phyloP scores from a whole-genome alignment of 2,329 filamentous ascomycete genomes.

The Exophiala sp. region DNA sequence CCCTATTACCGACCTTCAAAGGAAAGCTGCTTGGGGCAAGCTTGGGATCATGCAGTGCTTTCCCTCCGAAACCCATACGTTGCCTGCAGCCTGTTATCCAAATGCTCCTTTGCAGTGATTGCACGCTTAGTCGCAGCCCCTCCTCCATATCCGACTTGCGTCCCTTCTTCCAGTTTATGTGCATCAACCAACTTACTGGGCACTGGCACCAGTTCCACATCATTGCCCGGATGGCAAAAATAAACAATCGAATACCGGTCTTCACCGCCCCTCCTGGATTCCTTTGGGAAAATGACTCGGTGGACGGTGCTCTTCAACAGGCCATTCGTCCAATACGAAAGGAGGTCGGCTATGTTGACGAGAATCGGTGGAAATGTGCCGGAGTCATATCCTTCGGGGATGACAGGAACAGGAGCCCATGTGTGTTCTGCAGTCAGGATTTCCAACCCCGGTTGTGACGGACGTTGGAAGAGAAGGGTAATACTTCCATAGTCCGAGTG shows the following conservation, averaged over 20 bases:
- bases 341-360: slow-evolving; percentile 64
- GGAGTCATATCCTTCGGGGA: slow-evolving; percentile 48
- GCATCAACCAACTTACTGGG: slow-evolving; percentile 47
- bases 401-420: slow-evolving; percentile 64
- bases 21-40: background rate
- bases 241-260: slow-evolving; percentile 56
- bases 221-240: slow-evolving; percentile 58
- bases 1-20: no score
- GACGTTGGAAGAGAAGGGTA: slow-evolving; percentile 74
- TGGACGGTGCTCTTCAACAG: slow-evolving; percentile 83
- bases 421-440: slow-evolving; percentile 57
- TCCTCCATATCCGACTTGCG: slow-evolving; percentile 39
- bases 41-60: background rate
- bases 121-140: slow-evolving; percentile 36
- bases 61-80: slow-evolving; percentile 48
- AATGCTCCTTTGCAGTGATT: slow-evolving; percentile 55
- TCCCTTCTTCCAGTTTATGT: slow-evolving; percentile 31
- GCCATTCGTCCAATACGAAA: slow-evolving; percentile 86
- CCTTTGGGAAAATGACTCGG: slow-evolving; percentile 66
- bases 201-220: slow-evolving; percentile 49
- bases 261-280: slow-evolving; percentile 36
- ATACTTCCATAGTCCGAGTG: slow-evolving; percentile 44
- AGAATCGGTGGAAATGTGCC: slow-evolving; percentile 62
- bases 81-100: slow-evolving; percentile 51
- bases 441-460: slow-evolving; percentile 79